Conservation (phyloP, 208 protist genomes). For the Leptomonas seymouri region DNA sequence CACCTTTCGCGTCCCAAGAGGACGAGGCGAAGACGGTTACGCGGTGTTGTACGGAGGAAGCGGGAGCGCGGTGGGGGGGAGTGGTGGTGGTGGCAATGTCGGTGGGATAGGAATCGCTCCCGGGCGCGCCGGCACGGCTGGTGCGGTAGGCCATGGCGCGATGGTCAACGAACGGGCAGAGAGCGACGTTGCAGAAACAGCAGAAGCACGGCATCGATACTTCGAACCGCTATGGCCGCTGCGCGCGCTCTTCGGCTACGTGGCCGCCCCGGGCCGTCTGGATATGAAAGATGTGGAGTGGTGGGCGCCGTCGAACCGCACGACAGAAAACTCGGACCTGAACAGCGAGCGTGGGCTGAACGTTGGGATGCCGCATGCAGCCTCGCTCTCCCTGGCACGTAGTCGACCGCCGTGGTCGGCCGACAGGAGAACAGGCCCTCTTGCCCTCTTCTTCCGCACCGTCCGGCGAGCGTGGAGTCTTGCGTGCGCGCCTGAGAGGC, state of each 20-base stretch:
- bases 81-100: not conserved
- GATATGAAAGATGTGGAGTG: constrained; percentile 17
- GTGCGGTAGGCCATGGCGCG: not conserved
- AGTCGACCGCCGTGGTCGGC: constrained; percentile 29
- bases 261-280: not conserved
- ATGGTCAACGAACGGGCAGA: not conserved
- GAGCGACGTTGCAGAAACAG: not conserved
- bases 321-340: constrained; percentile 3
- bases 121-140: not conserved
- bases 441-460: not conserved
- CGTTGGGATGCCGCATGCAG: constrained; percentile 14
- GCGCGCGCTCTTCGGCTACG: constrained; percentile 3
- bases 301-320: constrained; percentile 26
- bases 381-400: constrained; percentile 29
- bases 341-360: constrained; percentile 13
- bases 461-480: not conserved
- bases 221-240: constrained; percentile 4
- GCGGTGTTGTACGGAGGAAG: not conserved
- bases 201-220: not conserved
- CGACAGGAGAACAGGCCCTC: constrained; percentile 3
- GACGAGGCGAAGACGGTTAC: not conserved
- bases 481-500: constrained; percentile 2
- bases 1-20: constrained; percentile 11
- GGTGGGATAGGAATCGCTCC: not conserved
- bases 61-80: not conserved